Evolutionary conservation across 441 rosid species (phyloP).

Genomic region (Euphorbia schlechtendalii): DNA sequence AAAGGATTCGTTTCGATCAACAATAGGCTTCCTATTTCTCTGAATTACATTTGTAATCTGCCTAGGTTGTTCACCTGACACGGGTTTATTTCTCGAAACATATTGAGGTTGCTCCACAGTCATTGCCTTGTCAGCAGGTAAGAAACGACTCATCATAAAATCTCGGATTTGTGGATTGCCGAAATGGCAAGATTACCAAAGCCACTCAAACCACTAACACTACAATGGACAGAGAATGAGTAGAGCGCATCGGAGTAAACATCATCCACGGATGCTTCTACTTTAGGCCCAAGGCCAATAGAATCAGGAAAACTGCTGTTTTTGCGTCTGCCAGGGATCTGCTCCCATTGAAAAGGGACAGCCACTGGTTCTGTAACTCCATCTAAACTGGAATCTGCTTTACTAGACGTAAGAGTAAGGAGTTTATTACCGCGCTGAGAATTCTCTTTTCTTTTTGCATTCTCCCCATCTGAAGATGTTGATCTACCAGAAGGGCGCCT

Average conservation of each 20-base stretch:
- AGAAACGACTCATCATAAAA: constrained; percentile 89
- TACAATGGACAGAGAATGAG: constrained; percentile 60
- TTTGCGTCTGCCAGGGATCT: constrained; percentile 74
- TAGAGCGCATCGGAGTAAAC: constrained; percentile 64
- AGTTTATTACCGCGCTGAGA: constrained; percentile 22
- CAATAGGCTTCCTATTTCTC: constrained; percentile 33
- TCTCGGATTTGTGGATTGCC: constrained; percentile 52
- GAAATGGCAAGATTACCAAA: constrained; percentile 30
- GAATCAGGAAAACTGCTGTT: constrained; percentile 26
- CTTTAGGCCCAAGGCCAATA: too few species aligned
- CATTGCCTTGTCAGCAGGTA: constrained; percentile 98
- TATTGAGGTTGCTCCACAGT: constrained; percentile 52
- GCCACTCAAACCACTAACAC: constrained; percentile 53
- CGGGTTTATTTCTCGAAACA: constrained; percentile 54
- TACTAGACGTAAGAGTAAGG: constrained; percentile 21
- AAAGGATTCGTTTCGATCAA: constrained; percentile 15
- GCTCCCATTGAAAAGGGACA: constrained; percentile 83
- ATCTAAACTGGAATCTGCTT: constrained; percentile 35
- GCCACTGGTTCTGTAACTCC: constrained; percentile 79
- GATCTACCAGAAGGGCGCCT: constrained; percentile 43
- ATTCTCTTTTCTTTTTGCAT: constrained; percentile 25
- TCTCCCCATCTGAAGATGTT: constrained; percentile 22
- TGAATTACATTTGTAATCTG: constrained; percentile 33
- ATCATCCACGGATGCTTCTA: too few species aligned
- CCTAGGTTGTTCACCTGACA: constrained; percentile 34